Evolutionary conservation across 176 grass and related monocot species (phyloP), one percentile per base, ranked within the genome.

Genomic region (Aegilops longissima): DNA sequence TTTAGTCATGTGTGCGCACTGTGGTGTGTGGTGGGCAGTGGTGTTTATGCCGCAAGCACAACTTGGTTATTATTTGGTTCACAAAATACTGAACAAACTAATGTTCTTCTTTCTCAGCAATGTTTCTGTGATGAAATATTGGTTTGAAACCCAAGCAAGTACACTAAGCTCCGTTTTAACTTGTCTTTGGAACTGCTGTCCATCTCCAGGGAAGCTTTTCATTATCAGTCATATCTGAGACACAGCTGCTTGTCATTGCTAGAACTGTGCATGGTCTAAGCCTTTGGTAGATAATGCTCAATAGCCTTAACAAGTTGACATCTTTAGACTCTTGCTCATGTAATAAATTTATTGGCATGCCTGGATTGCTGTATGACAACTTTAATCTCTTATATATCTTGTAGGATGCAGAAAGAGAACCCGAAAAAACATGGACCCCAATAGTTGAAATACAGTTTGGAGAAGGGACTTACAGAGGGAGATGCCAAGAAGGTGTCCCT

Each of bases 401-500:
- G 77, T 86, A 98, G 96, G 87, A 96, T 80, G 84, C 90, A 77
- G 96, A 98, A 95, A 91, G 96, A 91, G 92, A 98, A 89, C 49
- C 54, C 31, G 88, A 98, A 86, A 98, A 98, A 76, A 98, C 87
- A 86, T 98, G 93, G 90, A 94, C 86, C 44, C 96, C 93, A 36
- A 71, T 96, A 58, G 82, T 96, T 65, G 88, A 98, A 88, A 94
- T 98, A 72, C 82, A 88, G 65, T 96, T 93, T 86, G 91, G 80
- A 86, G 97, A 87, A 66, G 96, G 96, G 83, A 94, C 39, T 85
- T 98, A 96, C 61, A 92, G 84, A 89, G 96, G 96, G 11, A 83
- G 92, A 90, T 96, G 97, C 83, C 97, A 98, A 87, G 92, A 91
- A 84, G 97, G 97, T 91, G 78, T 94, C 66, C 97, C 97, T 69